Evolutionary conservation across 1,139 yeast genomes (phyloP).

Genomic region (Pichia sp.): DNA sequence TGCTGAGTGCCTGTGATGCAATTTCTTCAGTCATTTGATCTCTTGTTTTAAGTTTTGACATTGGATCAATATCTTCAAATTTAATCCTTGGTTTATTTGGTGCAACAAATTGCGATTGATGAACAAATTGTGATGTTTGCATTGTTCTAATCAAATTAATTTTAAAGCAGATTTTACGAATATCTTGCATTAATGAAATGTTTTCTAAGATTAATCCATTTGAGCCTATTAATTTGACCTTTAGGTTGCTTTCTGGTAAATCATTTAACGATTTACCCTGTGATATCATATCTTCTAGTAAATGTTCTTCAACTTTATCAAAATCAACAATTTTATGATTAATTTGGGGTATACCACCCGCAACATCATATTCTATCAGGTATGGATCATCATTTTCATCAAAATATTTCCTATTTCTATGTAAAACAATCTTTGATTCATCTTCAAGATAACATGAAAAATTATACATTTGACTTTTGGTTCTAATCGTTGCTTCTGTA

Average conservation of each 20-base stretch:
- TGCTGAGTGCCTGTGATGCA: constrained; percentile 59
- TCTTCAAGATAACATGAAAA: constrained; percentile 39
- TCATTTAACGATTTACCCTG: constrained; percentile 30
- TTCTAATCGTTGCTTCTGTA: constrained; percentile 61
- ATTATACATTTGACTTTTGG: constrained; percentile 53
- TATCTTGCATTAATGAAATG: constrained; percentile 76
- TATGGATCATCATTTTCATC: constrained; percentile 62
- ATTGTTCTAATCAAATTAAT: constrained; percentile 83
- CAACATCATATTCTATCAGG: constrained; percentile 75
- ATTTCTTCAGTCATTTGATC: constrained; percentile 51
- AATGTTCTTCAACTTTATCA: constrained; percentile 45
- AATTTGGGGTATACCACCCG: constrained; percentile 73
- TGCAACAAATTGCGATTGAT: constrained; percentile 65
- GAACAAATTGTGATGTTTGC: constrained; percentile 78
- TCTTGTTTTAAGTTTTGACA: constrained; percentile 67
- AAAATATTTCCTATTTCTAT: constrained; percentile 33
- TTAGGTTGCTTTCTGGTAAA: constrained; percentile 35
- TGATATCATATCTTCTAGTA: constrained; percentile 28
- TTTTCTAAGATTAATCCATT: constrained; percentile 57
- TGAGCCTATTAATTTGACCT: constrained; percentile 46
- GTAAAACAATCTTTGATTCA: constrained; percentile 27
- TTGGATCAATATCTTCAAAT: constrained; percentile 72
- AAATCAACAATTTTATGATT: constrained; percentile 47
- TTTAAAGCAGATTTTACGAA: constrained; percentile 81
- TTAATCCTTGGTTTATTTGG: constrained; percentile 57